Conservation (phyloP, 2,329 filamentous ascomycete genomes). For the Epichloe brachyelytri region DNA sequence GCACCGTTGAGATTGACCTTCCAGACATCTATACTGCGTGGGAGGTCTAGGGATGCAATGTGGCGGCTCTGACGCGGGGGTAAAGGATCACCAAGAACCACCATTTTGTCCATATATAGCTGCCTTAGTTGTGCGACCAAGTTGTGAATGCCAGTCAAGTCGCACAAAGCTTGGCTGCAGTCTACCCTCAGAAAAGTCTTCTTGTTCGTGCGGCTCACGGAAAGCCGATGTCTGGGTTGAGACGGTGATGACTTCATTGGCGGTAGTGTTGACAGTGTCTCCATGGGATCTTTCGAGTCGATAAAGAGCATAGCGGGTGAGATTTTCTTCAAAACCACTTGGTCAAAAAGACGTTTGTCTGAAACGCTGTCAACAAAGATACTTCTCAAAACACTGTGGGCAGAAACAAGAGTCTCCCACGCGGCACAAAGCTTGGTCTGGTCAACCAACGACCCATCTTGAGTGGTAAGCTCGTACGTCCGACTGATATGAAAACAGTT, state of each 20-base stretch:
- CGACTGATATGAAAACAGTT: constrained; percentile 31
- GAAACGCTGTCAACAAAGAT: constrained; percentile 39
- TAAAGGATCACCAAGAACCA: constrained; percentile 13
- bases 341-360: constrained; percentile 35
- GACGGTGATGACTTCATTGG: constrained; percentile 22
- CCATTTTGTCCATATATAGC: constrained; percentile 26
- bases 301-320: constrained; percentile 42
- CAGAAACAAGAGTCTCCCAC: constrained; percentile 35
- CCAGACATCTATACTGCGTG: constrained; percentile 32
- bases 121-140: constrained; percentile 34
- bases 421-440: constrained; percentile 32
- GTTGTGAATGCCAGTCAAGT: constrained; percentile 31
- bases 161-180: constrained; percentile 37
- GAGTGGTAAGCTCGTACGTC: constrained; percentile 33
- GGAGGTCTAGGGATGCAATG: constrained; percentile 15
- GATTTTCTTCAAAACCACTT: constrained; percentile 32
- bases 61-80: constrained; percentile 16
- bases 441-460: constrained; percentile 26
- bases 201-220: constrained; percentile 31
- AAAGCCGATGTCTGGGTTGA: constrained; percentile 36
- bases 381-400: constrained; percentile 33
- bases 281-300: constrained; percentile 27
- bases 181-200: constrained; percentile 37
- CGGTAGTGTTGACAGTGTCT: constrained; percentile 27
- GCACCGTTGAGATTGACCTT: constrained; percentile 24